Evolutionary conservation across 495 filamentous ascomycete species (phyloP), one percentile per base, ranked within the genome.

Genomic region (Penicillium daleae): DNA sequence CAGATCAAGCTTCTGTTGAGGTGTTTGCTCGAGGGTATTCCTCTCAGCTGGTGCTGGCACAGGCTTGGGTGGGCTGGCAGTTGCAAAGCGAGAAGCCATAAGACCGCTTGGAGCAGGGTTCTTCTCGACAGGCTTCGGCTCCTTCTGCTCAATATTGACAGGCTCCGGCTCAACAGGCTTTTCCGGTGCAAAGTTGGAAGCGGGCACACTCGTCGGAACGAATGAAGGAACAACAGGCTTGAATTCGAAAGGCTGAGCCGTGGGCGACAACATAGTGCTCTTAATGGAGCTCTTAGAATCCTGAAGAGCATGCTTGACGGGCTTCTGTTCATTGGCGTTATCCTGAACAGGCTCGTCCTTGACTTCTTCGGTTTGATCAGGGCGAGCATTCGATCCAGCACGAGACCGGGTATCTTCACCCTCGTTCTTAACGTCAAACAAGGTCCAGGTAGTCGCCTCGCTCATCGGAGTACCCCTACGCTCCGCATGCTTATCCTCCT

Each of bases 201-300:
- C 69, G 55, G 85, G 74, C 37, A 79, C 76, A 9, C 72, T 66
- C 31, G 76, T 64, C 19, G 83, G 76, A 8, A 81, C 79, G 32
- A 85, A 76, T n/a, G 78, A 71, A 31, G 74, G 69, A 56, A 81
- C 67, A 78, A 78, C 66, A 58, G 83, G 67, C 75, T 83, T 76
- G 82, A 89, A 80, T 76, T 83, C 82, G 67, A 92, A 93, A 5
- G 87, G 80, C 68, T 83, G 86, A 2, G 90, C 89, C 1, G 85
- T 81, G 32, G 90, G 86, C 37, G 89, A 92, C 26, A 93, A 80
- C 15, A 65, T 58, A 8, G 69, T 62, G 44, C 57, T 71, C 56
- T 74, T 78, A 27, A 53, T 17, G 15, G 63, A 61, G 35, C 64
- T 68, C 46, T 74, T 71, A 29, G 72, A 66, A 29, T 62, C 60